Evolutionary conservation across 2,329 filamentous ascomycete genomes (phyloP), one percentile per base, ranked within the genome.

Genomic region (Ceratocystis variospora): DNA sequence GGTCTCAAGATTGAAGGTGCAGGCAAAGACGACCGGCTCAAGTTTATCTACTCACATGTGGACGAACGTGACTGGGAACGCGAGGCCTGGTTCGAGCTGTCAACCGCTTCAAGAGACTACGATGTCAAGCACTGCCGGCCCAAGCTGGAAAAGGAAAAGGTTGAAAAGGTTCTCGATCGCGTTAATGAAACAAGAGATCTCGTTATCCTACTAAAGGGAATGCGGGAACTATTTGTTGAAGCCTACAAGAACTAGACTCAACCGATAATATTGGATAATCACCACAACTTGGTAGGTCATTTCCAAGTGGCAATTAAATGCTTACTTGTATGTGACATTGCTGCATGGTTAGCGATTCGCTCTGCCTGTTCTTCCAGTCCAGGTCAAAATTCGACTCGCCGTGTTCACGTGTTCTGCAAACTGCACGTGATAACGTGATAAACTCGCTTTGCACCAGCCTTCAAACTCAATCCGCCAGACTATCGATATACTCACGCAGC

Each of bases 21-120:
- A 0, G 92, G 90, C 0, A 83, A 84, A 73, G 86, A 89, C 69
- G 92, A 96, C 76, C 83, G 89, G 31, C 79, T 99, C 71, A 93
- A 93, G 75, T 96, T 99, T 74, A 83, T 94, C 1, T 99, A 90
- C 73, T 88, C 85, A 33, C 89, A 95, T 74, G 80, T 97, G 59
- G 86, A 95, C 73, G 90, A 96, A 77, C 84, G 85, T 72, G 87
- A 94, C 73, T 92, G 89, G 87, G 89, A 92, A 71, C 82, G 86
- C 68, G 92, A 97, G 77, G 91, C 89, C 15, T 95, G 89, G 86
- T 97, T 99, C 73, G 93, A 97, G 78, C 79, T 99, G 67, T 86
- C 88, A 70, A 96, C 89, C 59, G 84, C 85, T 45, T 85, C 84
- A 69, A 81, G 89, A 68, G 92, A 96, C 72, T 97, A 96, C 75